Base-by-base conservation (phyloP, 352 stramenopile species). In the Phytopythium kandeliae region DNA sequence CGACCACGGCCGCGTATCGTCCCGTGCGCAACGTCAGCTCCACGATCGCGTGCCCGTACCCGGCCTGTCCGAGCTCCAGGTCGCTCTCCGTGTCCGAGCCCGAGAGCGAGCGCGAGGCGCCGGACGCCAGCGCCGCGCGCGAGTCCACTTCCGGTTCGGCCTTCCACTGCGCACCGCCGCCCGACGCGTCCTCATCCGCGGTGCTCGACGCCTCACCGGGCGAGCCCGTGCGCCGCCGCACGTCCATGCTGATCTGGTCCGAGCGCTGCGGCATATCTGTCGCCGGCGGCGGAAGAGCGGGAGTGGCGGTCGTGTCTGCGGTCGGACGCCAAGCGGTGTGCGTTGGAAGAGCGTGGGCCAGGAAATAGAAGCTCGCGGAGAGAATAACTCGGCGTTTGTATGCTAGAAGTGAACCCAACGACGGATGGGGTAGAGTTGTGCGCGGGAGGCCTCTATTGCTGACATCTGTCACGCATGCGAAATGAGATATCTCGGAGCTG, bases 1-100 rank as follows among this genome's bases (percentile, higher is more conserved):
- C 21, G 3, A 69, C 57, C 17, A 66, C 47, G 17, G 35, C 46
- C 24, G 63, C 44, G 53, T 69, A 72, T 9, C 56, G 63, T 12
- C 58, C 31, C 1, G 49, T 60, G 19, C 30, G 46, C 30, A 72
- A 43, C 43, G 68, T 64, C 16, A 72, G 59, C 31, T 70, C 51
- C n/a, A 48, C 28, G 30, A 51, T 51, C 17, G 44, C 30, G 44
- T 51, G 44, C 1, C 44, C 26, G 44, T 51, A 51, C 3, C 26
- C 30, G 19, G 19, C 19, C 28, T 51, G 26, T 3, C 42, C 42
- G 15, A 48, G 42, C 28, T 51, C 44, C 44, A 51, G 28, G 17
- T 54, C 48, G n/a, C 35, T 54, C 2, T 54, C 48, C 35, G 41
- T 19, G n/a, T 42, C 33, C 22, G 31, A 21, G n/a, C 7, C 22